These are phyloP conservation scores for Ganoderma sinense DNA, from an alignment of 1,284 basidiomycete species.

Conservation along the genomic window DNA sequence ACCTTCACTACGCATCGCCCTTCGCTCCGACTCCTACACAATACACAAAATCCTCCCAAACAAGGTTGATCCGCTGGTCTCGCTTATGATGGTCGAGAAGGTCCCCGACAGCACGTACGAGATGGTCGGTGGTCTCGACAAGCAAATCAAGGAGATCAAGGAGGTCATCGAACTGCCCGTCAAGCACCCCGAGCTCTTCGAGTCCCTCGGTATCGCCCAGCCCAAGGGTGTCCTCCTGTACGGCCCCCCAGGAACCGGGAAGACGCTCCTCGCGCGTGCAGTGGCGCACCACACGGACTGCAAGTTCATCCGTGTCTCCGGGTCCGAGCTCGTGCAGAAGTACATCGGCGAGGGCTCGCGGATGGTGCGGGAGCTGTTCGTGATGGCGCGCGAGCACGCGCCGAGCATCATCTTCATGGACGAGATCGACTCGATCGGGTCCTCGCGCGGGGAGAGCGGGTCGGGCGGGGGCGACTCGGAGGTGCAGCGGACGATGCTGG, in stretches of 20 bases:
- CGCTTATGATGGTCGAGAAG: slow-evolving; percentile 99
- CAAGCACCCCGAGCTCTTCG: slow-evolving; percentile 98
- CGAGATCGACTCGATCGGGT: slow-evolving; percentile 98
- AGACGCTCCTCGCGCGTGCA: slow-evolving; percentile 92
- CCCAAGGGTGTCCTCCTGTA: slow-evolving; percentile 97
- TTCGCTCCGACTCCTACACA: slow-evolving; percentile 95
- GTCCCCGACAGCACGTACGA: slow-evolving; percentile 99
- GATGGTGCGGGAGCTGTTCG: slow-evolving; percentile 98
- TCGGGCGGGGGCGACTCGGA: slow-evolving; percentile 94
- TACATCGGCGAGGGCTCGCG: slow-evolving; percentile 98
- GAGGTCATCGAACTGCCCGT: slow-evolving; percentile 99
- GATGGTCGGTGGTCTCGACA: slow-evolving; percentile 99
- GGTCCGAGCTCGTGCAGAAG: slow-evolving; percentile 97
- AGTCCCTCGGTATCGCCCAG: slow-evolving; percentile 95
- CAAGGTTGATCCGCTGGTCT: slow-evolving; percentile 95
- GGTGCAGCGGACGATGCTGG: slow-evolving; percentile 98
- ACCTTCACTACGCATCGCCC: slow-evolving; percentile 90
- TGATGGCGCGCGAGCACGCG: slow-evolving; percentile 98
- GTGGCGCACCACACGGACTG: slow-evolving; percentile 99
- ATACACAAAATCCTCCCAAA: slow-evolving; percentile 95
- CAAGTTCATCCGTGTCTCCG: slow-evolving; percentile 96
- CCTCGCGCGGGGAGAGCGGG: slow-evolving; percentile 89
- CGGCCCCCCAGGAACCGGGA: slow-evolving; percentile 97
- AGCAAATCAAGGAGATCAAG: slow-evolving; percentile 99
- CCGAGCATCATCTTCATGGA: slow-evolving; percentile 99